Evolutionary conservation across 352 stramenopile genomes (phyloP).

Genomic region (Globisporangium irregulare): DNA sequence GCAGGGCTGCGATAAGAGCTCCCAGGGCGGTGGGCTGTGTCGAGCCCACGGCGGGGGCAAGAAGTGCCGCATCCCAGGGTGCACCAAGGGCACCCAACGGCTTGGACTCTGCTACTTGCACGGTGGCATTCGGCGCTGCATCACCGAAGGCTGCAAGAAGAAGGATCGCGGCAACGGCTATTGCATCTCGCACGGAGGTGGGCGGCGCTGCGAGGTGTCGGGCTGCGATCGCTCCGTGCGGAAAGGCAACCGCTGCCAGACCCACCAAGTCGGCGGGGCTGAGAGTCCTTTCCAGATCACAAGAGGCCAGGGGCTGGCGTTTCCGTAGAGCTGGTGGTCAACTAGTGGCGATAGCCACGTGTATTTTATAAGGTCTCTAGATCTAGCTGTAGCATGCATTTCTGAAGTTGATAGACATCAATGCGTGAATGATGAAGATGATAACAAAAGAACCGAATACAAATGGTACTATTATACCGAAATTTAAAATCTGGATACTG

Average conservation of each 20-base stretch:
- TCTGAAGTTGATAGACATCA: background rate
- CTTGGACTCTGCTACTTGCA: slow-evolving; percentile 81
- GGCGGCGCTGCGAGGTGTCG: slow-evolving; percentile 55
- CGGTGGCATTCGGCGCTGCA: slow-evolving; percentile 70
- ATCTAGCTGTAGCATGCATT: slow-evolving; percentile 1
- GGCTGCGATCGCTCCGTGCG: slow-evolving; percentile 65
- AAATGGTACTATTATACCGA: background rate
- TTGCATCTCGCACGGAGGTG: slow-evolving; percentile 77
- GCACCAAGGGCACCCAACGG: slow-evolving; percentile 74
- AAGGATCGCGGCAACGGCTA: slow-evolving; percentile 82
- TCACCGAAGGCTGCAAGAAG: slow-evolving; percentile 73
- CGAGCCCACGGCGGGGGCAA: slow-evolving; percentile 66
- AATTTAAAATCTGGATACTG: background rate
- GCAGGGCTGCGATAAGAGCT: slow-evolving; percentile 69
- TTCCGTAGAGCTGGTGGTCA: slow-evolving; percentile 5
- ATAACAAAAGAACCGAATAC: background rate
- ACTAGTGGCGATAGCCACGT: background rate
- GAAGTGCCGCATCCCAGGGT: slow-evolving; percentile 63
- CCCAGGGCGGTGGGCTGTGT: slow-evolving; percentile 67
- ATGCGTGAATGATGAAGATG: background rate
- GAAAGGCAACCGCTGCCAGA: slow-evolving; percentile 76
- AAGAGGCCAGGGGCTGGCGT: slow-evolving; percentile 22
- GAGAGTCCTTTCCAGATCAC: slow-evolving; percentile 45
- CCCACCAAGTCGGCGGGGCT: slow-evolving; percentile 40
- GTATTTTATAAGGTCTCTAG: background rate